phyloP scores from a whole-genome alignment of 2,329 filamentous ascomycete genomes.

The Neopestalotiopsis sp. region DNA sequence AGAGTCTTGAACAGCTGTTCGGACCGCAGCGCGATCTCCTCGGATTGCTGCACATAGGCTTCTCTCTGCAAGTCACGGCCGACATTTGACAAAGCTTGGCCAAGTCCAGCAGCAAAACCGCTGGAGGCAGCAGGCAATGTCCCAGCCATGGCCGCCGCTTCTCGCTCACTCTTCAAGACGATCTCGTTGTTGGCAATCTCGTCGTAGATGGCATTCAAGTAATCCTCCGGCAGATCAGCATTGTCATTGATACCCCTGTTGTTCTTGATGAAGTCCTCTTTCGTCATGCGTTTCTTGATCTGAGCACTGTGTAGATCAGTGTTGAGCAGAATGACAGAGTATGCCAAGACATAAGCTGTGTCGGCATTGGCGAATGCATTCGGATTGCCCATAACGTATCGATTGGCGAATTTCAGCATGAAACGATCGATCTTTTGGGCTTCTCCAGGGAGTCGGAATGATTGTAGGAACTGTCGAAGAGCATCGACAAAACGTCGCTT shows the following conservation, averaged over 20 bases:
- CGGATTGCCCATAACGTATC: conserved; percentile 92
- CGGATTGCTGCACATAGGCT: conserved; percentile 91
- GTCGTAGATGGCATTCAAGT: conserved; percentile 86
- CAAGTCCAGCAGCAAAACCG: conserved; percentile 81
- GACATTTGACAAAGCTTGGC: conserved; percentile 88
- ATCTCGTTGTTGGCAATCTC: conserved; percentile 94
- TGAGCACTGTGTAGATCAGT: conserved; percentile 94
- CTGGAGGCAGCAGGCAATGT: conserved; percentile 62
- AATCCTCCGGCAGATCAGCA: conserved; percentile 90
- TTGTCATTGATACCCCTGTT: conserved; percentile 98
- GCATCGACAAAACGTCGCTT: conserved; percentile 93
- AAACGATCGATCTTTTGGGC: conserved; percentile 99
- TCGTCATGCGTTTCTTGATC: conserved; percentile 83
- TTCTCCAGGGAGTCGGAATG: conserved; percentile 93
- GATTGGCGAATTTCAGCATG: conserved; percentile 98
- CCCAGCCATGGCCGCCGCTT: conserved; percentile 83
- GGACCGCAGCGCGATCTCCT: conserved; percentile 79
- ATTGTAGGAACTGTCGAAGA: conserved; percentile 87
- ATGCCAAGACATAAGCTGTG: conserved; percentile 93
- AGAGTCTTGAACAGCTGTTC: conserved; percentile 92
- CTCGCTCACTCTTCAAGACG: conserved; percentile 89
- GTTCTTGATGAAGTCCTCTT: conserved; percentile 98
- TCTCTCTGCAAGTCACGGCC: conserved; percentile 91
- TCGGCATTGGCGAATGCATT: conserved; percentile 98
- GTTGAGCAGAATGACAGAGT: conserved; percentile 96